Evolutionary conservation across 805 yeast genomes (phyloP).

Genomic region (Priceomyces haplophilus): DNA sequence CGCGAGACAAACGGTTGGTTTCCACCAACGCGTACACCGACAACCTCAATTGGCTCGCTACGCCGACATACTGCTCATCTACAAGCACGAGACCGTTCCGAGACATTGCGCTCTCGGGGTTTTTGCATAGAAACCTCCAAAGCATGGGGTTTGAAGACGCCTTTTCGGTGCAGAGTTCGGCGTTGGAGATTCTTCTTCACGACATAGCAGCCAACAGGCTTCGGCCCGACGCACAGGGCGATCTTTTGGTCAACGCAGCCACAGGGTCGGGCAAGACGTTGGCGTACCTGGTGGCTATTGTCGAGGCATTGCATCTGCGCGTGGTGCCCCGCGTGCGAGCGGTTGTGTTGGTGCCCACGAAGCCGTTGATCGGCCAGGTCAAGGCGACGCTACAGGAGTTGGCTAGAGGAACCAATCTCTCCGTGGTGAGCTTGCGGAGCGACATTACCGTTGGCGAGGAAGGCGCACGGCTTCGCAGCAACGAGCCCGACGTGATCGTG

Average conservation of each 20-base stretch:
- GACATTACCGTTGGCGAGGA: conserved; percentile 61
- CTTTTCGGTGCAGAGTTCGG: conserved; percentile 74
- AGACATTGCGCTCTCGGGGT: conserved; percentile 44
- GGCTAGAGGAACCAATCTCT: conserved; percentile 63
- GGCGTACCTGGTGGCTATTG: conserved; percentile 80
- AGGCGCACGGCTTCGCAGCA: conserved; percentile 41
- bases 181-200: conserved; percentile 51
- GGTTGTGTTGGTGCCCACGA: conserved; percentile 83
- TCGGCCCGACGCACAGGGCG: conserved; percentile 60
- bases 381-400: conserved; percentile 57
- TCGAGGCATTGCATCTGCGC: conserved; percentile 62
- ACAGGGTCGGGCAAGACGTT: conserved; percentile 97
- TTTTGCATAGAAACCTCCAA: conserved; percentile 45
- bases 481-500: conserved; percentile 64
- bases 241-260: conserved; percentile 84
- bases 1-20: conserved; percentile 44
- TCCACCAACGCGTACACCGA: conserved; percentile 24
- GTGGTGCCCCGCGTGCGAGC: conserved; percentile 73
- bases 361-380: conserved; percentile 83
- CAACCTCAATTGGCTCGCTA: conserved; percentile 63
- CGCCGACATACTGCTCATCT: conserved; percentile 57
- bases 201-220: conserved; percentile 40
- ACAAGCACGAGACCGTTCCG: conserved; percentile 45
- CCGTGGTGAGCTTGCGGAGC: conserved; percentile 58
- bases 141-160: conserved; percentile 51